Evolutionary conservation across 2,329 filamentous ascomycete species (phyloP).

Genomic region (Colletotrichum sp.): DNA sequence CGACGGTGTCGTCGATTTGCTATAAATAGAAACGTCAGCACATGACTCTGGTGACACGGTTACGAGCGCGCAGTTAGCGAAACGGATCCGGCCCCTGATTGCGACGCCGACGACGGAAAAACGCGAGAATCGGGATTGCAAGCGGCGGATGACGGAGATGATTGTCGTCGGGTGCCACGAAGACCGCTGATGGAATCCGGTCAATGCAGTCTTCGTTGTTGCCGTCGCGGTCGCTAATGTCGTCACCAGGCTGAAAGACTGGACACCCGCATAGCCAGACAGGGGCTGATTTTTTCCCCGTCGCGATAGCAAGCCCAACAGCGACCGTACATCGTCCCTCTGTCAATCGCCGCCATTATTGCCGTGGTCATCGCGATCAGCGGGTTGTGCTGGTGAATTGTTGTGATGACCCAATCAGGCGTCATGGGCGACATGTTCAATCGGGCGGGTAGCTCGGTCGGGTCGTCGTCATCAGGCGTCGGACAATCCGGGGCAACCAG

Average conservation of each 20-base stretch:
- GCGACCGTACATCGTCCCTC: neutral
- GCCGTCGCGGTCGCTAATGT: neutral
- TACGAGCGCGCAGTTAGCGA: neutral
- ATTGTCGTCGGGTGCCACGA: neutral
- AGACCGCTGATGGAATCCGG: neutral
- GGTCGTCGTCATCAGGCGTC: slow-evolving; percentile 17
- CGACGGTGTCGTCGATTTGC: slow-evolving; percentile 98
- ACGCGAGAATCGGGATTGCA: neutral
- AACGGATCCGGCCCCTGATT: slow-evolving; percentile 6
- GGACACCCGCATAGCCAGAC: neutral
- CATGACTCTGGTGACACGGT: slow-evolving; percentile 4
- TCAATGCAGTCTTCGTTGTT: neutral
- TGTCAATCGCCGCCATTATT: neutral
- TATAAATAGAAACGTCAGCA: slow-evolving; percentile 43
- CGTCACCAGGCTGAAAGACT: neutral
- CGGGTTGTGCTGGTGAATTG: neutral
- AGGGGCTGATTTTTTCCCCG: neutral
- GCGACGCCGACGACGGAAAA: neutral
- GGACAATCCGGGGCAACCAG: neutral
- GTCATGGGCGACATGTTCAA: slow-evolving; percentile 4
- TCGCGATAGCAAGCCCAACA: neutral
- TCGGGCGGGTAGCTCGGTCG: slow-evolving; percentile 7
- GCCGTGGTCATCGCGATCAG: neutral
- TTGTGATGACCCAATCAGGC: neutral
- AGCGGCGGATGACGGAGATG: neutral